These are phyloP conservation scores for Neofusicoccum laricinum DNA, from an alignment of 2,329 filamentous ascomycete species.

Conservation along the genomic window DNA sequence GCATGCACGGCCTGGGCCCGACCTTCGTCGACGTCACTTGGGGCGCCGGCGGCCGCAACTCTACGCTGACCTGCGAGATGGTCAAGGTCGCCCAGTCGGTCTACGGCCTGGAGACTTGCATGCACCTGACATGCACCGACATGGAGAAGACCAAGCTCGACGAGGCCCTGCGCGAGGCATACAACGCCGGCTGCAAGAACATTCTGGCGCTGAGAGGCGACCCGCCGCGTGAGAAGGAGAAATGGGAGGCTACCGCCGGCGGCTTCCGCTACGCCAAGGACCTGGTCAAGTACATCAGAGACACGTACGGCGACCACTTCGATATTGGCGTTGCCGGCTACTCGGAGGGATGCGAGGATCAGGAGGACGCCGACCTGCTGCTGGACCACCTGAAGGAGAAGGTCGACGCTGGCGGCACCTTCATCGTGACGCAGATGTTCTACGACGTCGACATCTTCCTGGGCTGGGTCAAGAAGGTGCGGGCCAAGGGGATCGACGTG, in stretches of 20 bases:
- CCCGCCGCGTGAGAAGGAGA: conserved; percentile 87
- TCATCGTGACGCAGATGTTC: conserved; percentile 99
- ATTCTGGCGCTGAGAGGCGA: conserved; percentile 92
- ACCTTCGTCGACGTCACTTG: conserved; percentile 98
- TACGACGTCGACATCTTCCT: conserved; percentile 97
- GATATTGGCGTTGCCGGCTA: conserved; percentile 95
- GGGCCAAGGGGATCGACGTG: conserved; percentile 76
- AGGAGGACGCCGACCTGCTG: conserved; percentile 78
- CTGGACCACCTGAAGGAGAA: conserved; percentile 96
- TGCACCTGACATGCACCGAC: conserved; percentile 98
- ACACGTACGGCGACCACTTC: conserved; percentile 82
- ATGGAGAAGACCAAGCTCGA: conserved; percentile 94
- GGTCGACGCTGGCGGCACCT: conserved; percentile 87
- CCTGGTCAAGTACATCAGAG: conserved; percentile 77
- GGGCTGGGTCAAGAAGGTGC: conserved; percentile 82
- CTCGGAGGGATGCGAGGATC: conserved; percentile 92
- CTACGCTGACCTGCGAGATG: conserved; percentile 95
- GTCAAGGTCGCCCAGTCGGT: conserved; percentile 92
- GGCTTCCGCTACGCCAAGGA: conserved; percentile 92
- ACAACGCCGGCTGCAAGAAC: conserved; percentile 95
- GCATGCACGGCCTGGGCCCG: conserved; percentile 92
- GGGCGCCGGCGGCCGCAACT: conserved; percentile 90
- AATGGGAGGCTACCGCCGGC: conserved; percentile 84
- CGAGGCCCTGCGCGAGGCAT: conserved; percentile 79
- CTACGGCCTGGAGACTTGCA: conserved; percentile 95